phyloP scores from a whole-genome alignment of 345 rosid genomes.

The Garcia nutans region DNA sequence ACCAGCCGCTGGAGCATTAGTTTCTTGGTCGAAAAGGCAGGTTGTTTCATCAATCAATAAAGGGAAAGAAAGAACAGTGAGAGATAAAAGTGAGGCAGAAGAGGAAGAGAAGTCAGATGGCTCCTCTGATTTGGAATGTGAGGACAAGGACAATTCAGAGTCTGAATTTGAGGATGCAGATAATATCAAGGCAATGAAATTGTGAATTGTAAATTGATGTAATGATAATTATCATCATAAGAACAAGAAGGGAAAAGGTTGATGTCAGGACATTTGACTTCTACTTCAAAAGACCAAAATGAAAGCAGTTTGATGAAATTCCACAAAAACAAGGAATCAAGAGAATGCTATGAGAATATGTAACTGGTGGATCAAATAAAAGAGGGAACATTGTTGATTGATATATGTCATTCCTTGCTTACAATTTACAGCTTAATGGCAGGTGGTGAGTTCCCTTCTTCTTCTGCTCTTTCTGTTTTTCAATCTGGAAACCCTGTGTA shows the following conservation, averaged over 20 bases:
- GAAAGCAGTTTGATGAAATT: not conserved
- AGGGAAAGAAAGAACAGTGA: not conserved
- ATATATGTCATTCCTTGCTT: not conserved
- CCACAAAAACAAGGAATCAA: not conserved
- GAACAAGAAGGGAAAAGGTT: not conserved
- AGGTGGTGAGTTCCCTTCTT: not conserved
- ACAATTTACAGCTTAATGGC: not conserved
- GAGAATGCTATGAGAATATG: not conserved
- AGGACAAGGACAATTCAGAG: not conserved
- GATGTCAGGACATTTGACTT: not conserved
- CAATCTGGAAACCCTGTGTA: not conserved
- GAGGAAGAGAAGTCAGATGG: conserved; percentile 7
- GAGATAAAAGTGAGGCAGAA: not conserved
- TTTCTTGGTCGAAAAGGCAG: not conserved
- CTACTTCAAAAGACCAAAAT: not conserved
- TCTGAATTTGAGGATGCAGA: conserved; percentile 6
- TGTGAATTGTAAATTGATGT: not conserved
- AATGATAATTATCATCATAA: not conserved
- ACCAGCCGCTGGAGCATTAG: conserved; percentile 3
- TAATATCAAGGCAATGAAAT: not conserved
- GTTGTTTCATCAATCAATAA: not conserved
- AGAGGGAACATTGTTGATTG: not conserved
- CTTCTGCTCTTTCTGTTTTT: not conserved
- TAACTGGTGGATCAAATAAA: too few relatives aligned
- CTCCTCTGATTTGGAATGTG: conserved; percentile 11